Evolutionary conservation across 768 basidiomycete genomes (phyloP).

Genomic region (Termitomyces sp.): DNA sequence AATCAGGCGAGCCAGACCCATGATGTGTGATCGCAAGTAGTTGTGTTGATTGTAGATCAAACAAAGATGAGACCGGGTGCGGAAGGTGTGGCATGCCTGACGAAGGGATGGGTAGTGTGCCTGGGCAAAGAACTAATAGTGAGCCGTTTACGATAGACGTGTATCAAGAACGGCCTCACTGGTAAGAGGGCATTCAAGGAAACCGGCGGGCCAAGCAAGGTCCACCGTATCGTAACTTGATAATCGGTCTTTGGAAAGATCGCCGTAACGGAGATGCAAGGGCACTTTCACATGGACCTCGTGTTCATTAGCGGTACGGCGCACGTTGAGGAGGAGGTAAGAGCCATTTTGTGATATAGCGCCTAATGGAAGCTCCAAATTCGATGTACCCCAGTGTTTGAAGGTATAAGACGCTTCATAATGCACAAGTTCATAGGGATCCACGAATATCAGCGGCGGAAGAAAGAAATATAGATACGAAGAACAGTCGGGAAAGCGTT

Average conservation of each 20-base stretch:
- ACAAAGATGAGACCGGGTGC: conserved; percentile 13
- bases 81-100: conserved; percentile 7
- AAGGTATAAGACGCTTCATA: conserved; percentile 31
- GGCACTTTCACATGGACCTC: conserved; percentile 32
- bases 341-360: conserved; percentile 25
- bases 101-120: not conserved
- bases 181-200: conserved; percentile 29
- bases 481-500: conserved; percentile 22
- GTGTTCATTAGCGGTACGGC: conserved; percentile 1
- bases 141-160: not conserved
- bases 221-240: conserved; percentile 21
- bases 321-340: conserved; percentile 20
- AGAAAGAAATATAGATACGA: conserved; percentile 33
- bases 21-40: conserved; percentile 18
- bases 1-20: conserved; percentile 4
- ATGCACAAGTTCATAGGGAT: conserved; percentile 42
- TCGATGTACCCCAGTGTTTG: conserved; percentile 34
- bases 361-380: conserved; percentile 40
- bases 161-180: conserved; percentile 15
- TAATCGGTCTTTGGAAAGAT: conserved; percentile 14
- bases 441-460: conserved; percentile 39
- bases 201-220: conserved; percentile 31
- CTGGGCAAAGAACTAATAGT: not conserved
- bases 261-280: conserved; percentile 41
- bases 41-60: conserved; percentile 7